These are phyloP conservation scores for Chaetomiaceae sp. DNA, from an alignment of 2,329 filamentous ascomycete genomes.

Conservation along the genomic window DNA sequence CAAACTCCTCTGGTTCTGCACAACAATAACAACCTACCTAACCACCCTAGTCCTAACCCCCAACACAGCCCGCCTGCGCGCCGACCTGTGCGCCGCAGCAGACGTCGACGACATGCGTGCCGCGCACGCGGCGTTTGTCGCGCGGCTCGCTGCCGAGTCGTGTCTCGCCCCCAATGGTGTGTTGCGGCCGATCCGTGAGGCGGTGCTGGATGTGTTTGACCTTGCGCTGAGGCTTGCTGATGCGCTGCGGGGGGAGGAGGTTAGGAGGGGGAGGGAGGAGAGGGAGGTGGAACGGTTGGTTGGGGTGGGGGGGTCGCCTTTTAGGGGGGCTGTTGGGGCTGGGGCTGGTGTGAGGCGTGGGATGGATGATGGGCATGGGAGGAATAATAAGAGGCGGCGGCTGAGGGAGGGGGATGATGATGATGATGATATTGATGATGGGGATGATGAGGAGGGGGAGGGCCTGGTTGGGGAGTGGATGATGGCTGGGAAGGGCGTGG, in stretches of 20 bases:
- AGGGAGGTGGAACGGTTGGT: slow-evolving; percentile 38
- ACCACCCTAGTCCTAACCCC: slow-evolving; percentile 66
- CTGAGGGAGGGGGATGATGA: slow-evolving; percentile 30
- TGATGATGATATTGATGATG: slow-evolving; percentile 5
- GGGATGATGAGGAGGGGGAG: slow-evolving; percentile 20
- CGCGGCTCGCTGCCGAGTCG: slow-evolving; percentile 60
- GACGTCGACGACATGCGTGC: slow-evolving; percentile 79
- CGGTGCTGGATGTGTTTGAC: slow-evolving; percentile 72
- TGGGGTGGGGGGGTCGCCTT: slow-evolving; percentile 32
- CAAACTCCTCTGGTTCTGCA: slow-evolving; percentile 72
- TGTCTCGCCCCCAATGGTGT: slow-evolving; percentile 65
- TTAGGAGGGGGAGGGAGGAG: slow-evolving; percentile 34
- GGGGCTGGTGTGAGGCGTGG: too few relatives aligned
- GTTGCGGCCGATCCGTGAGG: slow-evolving; percentile 64
- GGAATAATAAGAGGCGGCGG: slow-evolving; percentile 20
- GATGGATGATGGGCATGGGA: slow-evolving; percentile 7
- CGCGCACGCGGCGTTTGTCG: slow-evolving; percentile 61
- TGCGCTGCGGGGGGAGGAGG: slow-evolving; percentile 41
- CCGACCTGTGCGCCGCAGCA: slow-evolving; percentile 52
- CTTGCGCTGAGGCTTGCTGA: slow-evolving; percentile 66
- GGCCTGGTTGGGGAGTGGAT: slow-evolving; percentile 22
- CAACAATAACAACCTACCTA: slow-evolving; percentile 69
- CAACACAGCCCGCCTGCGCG: slow-evolving; percentile 51
- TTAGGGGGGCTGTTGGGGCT: slow-evolving; percentile 20
- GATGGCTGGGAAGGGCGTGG: neutral